Base-by-base conservation (phyloP, 2,329 filamentous ascomycete genomes). In the Penicillium glabrum region DNA sequence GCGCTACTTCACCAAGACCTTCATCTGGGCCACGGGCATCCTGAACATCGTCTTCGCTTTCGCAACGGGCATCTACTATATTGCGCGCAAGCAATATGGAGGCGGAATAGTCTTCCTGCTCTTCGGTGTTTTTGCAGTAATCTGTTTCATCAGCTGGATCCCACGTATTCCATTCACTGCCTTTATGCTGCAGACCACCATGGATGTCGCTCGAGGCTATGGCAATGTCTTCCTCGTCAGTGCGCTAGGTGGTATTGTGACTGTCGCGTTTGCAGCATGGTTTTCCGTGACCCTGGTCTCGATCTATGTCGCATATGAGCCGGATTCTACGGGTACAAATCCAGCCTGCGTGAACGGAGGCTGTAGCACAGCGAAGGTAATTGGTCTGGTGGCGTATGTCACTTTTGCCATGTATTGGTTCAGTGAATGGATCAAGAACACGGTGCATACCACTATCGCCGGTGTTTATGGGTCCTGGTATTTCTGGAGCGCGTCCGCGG, bases 341-440 rank as follows among this genome's bases (percentile, higher is more conserved):
- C 80, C 84, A 24, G 75, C 83, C 3, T 88, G 86, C 61, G 71
- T 66, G 35, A 75, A 77, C 14, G 86, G 86, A 4, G 81, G 83
- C 6, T 97, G 93, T 67, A 87, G 89, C 58, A 81, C 79, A 6
- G 90, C 80, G 51, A 93, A 88, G 62, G 90, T 97, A 45, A 93
- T 92, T 58, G 93, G 93, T 0, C 77, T 97, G 29, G 79, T 96
- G 5, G 90, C 89, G 19, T 97, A 96, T 72, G 84, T 92, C 64
- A 96, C 92, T 0, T 97, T 98, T 68, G 88, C 92, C 52, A 90
- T 88, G 76, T 97, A 96, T 77, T 98, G 93, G 93, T 87, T 96
- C 62, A 89, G 90, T 1, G 93, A 98, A 72, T 93, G 89, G 83
- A 79, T 97, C 66, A 97, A 97, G 79, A 96, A 96, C 75, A 92